phyloP scores from a whole-genome alignment of 2,329 filamentous ascomycete genomes.

The Bipolaris gigantea region DNA sequence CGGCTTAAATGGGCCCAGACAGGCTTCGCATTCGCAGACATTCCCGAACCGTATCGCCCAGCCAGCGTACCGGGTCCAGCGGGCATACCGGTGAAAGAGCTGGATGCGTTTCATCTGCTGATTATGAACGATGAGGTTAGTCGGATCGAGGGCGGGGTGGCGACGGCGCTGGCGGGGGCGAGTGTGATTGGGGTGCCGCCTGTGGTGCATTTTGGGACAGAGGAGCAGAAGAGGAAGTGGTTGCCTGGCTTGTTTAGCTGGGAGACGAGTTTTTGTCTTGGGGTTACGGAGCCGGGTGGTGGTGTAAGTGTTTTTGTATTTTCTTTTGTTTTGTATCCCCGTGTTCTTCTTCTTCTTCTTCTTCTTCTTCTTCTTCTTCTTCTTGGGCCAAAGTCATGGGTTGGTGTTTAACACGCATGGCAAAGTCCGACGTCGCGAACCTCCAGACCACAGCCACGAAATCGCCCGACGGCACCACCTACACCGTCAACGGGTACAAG shows the following conservation, averaged over 20 bases:
- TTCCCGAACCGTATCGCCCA: conserved; percentile 50
- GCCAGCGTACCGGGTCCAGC: conserved; percentile 43
- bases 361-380: too few species aligned
- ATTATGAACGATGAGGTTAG: conserved; percentile 60
- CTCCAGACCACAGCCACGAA: conserved; percentile 68
- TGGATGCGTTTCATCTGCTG: conserved; percentile 49
- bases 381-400: too few species aligned
- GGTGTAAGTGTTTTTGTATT: conserved; percentile 27
- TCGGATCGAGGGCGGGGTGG: conserved; percentile 60
- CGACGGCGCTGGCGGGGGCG: conserved; percentile 61
- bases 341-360: not conserved
- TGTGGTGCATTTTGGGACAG: conserved; percentile 63
- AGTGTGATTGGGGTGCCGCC: conserved; percentile 66
- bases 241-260: conserved; percentile 62
- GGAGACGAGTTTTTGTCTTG: conserved; percentile 64
- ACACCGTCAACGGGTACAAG: conserved; percentile 68
- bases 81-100: conserved; percentile 41
- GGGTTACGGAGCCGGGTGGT: conserved; percentile 66
- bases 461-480: conserved; percentile 72
- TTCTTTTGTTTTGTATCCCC: too few species aligned
- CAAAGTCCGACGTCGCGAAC: conserved; percentile 66
- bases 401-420: too few species aligned
- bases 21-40: conserved; percentile 49
- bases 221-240: conserved; percentile 61
- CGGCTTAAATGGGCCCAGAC: conserved; percentile 45